Base-by-base conservation (phyloP, 176 grass and related monocot species). In the Juncus inflexus region DNA sequence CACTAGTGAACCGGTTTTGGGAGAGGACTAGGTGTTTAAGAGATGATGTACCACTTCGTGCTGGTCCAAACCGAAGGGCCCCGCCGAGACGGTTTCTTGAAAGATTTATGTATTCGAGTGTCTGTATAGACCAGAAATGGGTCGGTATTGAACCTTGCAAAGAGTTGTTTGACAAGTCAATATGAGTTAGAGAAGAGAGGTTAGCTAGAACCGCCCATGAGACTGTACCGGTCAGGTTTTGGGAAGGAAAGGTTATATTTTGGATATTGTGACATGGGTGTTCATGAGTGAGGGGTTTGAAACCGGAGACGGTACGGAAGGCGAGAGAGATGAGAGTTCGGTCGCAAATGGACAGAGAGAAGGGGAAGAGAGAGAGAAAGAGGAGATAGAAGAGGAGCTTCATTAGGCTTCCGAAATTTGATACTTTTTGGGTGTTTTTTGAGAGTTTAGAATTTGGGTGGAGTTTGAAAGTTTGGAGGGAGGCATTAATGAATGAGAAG, bases 131-230 rank as follows among this genome's bases (percentile, higher is more conserved):
- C 87, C 81, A 96, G 65, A 90, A 83, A 5, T 61, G 15, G 13
- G 14, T 35, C 19, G 64, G 15, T 67, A 96, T 11, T 47, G 66
- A 55, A 52, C 87, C 81, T 2, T 67, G 11, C 49, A 96, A 85
- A 9, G 79, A 68, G 84, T 96, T 96, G 45, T 72, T 61, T 12
- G 84, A 87, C 49, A 96, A 83, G 79, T 90, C 49, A 65, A 96
- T 65, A 51, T 37, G 36, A 35, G 61, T 78, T 45, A 96, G 91
- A 37, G 61, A 51, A 7, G 79, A 52, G 4, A 96, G 72, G 69
- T 67, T 85, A 9, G 51, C 56, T 0, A 96, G 81, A 36, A 9
- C 63, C 12, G 4, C 37, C 91, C 91, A 96, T 5, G 60, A 16
- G 3, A 96, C 62, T 37, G 42, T 39, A 14, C 91, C 91, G 0